Base-by-base conservation (phyloP, 768 basidiomycete genomes). In the Macrocybe gigantea region DNA sequence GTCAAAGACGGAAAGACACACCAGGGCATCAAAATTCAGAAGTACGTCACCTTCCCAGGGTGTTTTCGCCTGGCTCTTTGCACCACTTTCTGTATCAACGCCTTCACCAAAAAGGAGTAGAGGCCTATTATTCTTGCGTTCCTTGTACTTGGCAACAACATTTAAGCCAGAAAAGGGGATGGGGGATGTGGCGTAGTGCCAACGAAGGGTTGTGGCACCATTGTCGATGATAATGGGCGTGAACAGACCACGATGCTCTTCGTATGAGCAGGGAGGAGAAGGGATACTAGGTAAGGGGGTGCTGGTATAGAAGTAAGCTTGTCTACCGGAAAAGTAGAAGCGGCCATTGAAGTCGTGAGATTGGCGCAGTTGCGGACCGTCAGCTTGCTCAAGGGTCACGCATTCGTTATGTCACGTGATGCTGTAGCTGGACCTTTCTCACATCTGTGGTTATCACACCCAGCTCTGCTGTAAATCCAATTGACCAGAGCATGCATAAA, bases 1-100 rank as follows among this genome's bases (percentile, higher is more conserved):
- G 13, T 38, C 41, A 6, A 41, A 45, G 51, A 41, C 60, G 42
- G 13, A 41, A 35, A 15, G 30, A 74, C 89, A 68, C 68, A 97
- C 95, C 76, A 98, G 71, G 22, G 91, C 85, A 66, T 98, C 96
- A 56, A 87, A 89, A 65, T 93, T 93, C 56, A 92, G 74, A 41
- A 97, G 64, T 14, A 96, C 82, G 60, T 98, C 96, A 6, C 92
- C 93, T 61, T 99, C 96, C 85, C 89, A 98, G 46, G 95, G 85
- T 0, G 81, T 82, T 57, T 80, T 83, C 6, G 83, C 75, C 61
- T 89, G 88, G 1, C 81, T 78, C 56, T 85, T 79, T 49, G 90
- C 85, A 8, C 83, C 87, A 36, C 85, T 86, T 62, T 99, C 96
- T 9, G 82, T 72, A 38, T 96, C 94, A 31, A 91, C 80, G 8